Base-by-base conservation (phyloP, 176 grass and related monocot genomes). In the Carex pumila region DNA sequence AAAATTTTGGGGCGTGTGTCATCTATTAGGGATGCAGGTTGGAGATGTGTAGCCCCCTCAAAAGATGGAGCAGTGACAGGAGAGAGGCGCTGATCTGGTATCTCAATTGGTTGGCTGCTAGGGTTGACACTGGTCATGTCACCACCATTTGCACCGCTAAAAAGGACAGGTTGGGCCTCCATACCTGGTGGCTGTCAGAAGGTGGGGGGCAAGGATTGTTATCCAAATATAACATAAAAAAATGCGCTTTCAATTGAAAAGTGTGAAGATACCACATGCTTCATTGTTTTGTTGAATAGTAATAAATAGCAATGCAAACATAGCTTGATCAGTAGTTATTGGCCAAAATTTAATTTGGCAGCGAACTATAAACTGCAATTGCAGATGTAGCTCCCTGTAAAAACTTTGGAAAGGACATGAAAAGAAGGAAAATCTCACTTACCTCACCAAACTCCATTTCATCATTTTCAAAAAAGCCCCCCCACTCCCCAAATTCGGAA, bases 401-500 rank as follows among this genome's bases (percentile, higher is more conserved):
- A 22, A 75, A 6, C 70, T 25, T 52, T 12, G 4, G 21, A 53
- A 52, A 78, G 30, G 65, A 43, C 31, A 39, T 85, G 18, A 10
- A 59, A 31, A 81, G 21, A 80, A 81, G 25, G 36, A 85, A 89
- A 52, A 86, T 62, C 47, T 79, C 53, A 18, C 87, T 79, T 93
- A 98, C 96, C 86, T 98, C 96, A 80, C 96, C 96, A 87, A 98
- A 95, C 86, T 85, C 84, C 80, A 93, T 63, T 43, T 89, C 75
- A 45, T 93, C 93, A 79, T 85, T 86, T 87, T 93, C 89, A 81
- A 98, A 98, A 81, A 98, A 98, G 58, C 94, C 93, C 22, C 88
- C 92, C 80, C 95, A 98, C 88, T 93, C 93, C 87, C 96, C 96
- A 89, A 98, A 95, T 68, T 98, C 96, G 2, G 85, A 95, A 57